Evolutionary conservation across 23 red algal species (phyloP).

Genomic region (Gracilaria domingensis): DNA sequence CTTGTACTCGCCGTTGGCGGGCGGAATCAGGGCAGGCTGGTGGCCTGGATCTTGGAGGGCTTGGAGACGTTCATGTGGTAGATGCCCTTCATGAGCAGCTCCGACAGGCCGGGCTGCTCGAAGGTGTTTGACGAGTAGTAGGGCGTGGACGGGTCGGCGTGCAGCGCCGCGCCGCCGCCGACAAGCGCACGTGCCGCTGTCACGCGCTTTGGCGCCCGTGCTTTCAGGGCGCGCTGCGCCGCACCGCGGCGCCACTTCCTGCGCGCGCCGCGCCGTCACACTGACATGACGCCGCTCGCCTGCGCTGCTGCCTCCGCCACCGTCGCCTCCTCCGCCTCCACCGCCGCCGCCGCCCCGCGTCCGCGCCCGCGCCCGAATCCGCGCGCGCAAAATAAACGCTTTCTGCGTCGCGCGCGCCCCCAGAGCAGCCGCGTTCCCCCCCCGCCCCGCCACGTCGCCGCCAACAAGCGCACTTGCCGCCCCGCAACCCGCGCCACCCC

Average conservation of each 20-base stretch:
- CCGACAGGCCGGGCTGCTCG: slow-evolving; percentile 83
- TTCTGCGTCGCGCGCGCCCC: too few relatives aligned
- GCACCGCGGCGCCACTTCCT: too few relatives aligned
- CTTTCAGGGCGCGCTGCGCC: too few relatives aligned
- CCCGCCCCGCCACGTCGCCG: too few relatives aligned
- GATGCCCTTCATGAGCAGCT: slow-evolving; percentile 88
- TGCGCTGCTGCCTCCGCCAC: neutral
- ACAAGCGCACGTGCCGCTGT: neutral
- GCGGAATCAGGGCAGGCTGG: slow-evolving; percentile 92
- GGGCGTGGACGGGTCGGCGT: slow-evolving; percentile 80
- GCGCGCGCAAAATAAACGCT: too few relatives aligned
- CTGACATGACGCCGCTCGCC: too few relatives aligned
- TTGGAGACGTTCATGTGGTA: slow-evolving; percentile 97
- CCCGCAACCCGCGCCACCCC: neutral
- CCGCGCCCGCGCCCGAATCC: too few relatives aligned
- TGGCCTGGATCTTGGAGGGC: slow-evolving; percentile 96
- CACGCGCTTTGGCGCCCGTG: neutral
- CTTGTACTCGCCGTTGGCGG: slow-evolving; percentile 45
- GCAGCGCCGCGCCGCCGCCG: slow-evolving; percentile 8
- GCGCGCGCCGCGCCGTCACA: too few relatives aligned
- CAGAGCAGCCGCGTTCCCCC: too few relatives aligned
- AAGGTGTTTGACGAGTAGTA: slow-evolving; percentile 90
- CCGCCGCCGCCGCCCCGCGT: too few relatives aligned
- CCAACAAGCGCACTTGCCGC: too few relatives aligned
- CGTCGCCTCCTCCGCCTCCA: too few relatives aligned